Percentiles rank a stretch among this genome's conserved stretches.
Conservation (phyloP, 495 filamentous ascomycete species). For the Pyronema domesticum region DNA sequence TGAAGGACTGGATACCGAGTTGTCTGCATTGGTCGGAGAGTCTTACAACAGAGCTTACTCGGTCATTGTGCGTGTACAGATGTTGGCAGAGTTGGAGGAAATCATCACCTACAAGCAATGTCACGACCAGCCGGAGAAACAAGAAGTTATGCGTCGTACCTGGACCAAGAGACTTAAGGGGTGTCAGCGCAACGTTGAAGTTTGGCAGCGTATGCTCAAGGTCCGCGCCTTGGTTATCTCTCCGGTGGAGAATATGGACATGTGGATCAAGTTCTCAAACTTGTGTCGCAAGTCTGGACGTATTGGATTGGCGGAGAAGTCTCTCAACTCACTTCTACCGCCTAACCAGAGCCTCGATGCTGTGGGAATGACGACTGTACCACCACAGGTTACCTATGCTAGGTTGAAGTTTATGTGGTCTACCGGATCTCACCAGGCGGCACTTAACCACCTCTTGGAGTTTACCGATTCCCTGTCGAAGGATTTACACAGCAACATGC, state of each 20-base stretch:
- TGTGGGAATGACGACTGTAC: slow-evolving; percentile 36
- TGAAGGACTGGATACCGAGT: slow-evolving; percentile 82
- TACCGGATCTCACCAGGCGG: slow-evolving; percentile 47
- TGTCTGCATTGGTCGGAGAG: slow-evolving; percentile 85
- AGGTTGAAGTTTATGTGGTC: slow-evolving; percentile 92
- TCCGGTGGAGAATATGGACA: slow-evolving; percentile 83
- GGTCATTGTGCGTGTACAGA: slow-evolving; percentile 90
- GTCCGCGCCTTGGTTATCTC: slow-evolving; percentile 79
- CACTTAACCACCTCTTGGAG: slow-evolving; percentile 57
- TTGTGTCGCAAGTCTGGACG: slow-evolving; percentile 89
- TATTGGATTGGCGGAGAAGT: slow-evolving; percentile 90
- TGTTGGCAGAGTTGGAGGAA: slow-evolving; percentile 96
- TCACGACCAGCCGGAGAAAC: slow-evolving; percentile 55
- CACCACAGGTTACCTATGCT: slow-evolving; percentile 73
- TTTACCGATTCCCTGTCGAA: slow-evolving; percentile 68
- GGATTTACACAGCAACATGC: slow-evolving; percentile 37
- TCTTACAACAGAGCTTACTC: slow-evolving; percentile 93
- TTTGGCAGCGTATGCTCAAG: slow-evolving; percentile 96
- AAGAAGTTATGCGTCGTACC: slow-evolving; percentile 73
- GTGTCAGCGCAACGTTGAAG: slow-evolving; percentile 91
- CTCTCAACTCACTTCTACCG: slow-evolving; percentile 58
- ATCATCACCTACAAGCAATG: slow-evolving; percentile 95
- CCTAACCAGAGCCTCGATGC: slow-evolving; percentile 39
- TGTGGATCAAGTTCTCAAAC: slow-evolving; percentile 98
- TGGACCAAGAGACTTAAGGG: slow-evolving; percentile 92